Percentiles rank a stretch among this genome's conserved stretches.
These are phyloP conservation scores for Setomelanomma holmii DNA, from an alignment of 2,329 filamentous ascomycete species.

Conservation along the genomic window DNA sequence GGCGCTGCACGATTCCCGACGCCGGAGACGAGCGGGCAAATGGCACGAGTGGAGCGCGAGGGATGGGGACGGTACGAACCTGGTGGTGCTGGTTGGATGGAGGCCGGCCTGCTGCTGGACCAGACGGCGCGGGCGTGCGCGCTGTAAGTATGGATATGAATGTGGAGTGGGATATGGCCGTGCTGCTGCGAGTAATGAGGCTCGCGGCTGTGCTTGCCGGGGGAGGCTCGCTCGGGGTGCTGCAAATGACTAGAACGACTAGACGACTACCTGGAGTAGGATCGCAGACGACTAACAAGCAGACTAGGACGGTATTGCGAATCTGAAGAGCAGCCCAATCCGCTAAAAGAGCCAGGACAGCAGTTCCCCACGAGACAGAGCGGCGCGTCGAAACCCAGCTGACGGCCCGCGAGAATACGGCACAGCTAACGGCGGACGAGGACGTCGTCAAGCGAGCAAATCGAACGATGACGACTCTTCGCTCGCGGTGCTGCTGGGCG, in stretches of 20 bases:
- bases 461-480: conserved; percentile 21
- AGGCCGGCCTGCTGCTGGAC: background rate
- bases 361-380: background rate
- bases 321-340: conserved; percentile 20
- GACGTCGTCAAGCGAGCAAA: conserved; percentile 26
- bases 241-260: background rate
- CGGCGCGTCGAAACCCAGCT: conserved; percentile 14
- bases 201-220: conserved; percentile 11
- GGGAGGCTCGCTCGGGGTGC: background rate
- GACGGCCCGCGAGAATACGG: conserved; percentile 26
- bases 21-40: conserved; percentile 13
- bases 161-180: no score
- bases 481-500: background rate
- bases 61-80: conserved; percentile 8
- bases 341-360: background rate
- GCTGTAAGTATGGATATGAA: conserved; percentile 5
- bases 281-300: no score
- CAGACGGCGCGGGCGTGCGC: background rate
- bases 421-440: conserved; percentile 14
- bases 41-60: conserved; percentile 16
- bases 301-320: no score
- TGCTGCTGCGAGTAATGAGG: background rate
- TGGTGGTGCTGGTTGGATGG: conserved; percentile 7
- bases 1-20: conserved; percentile 16
- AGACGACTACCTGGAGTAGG: no score